Evolutionary conservation across 2,329 filamentous ascomycete species (phyloP).

Genomic region (Hypoxylon sp.): DNA sequence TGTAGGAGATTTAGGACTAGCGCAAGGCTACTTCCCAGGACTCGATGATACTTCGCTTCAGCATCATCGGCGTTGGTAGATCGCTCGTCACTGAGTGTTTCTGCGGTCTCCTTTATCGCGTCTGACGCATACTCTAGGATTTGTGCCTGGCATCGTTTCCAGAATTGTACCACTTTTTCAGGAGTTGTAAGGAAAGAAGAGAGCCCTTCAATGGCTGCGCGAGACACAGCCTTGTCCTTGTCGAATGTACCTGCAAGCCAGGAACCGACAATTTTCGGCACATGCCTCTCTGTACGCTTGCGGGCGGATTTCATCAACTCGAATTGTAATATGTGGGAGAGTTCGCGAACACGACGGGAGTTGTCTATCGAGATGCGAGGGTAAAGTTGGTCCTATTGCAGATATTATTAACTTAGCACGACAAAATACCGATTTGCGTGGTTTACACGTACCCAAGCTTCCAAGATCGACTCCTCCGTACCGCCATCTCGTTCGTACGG

Average conservation of each 20-base stretch:
- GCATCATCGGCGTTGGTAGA: slow-evolving; percentile 88
- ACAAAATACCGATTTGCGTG: slow-evolving; percentile 1
- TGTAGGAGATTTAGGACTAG: slow-evolving; percentile 69
- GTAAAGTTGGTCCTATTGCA: slow-evolving; percentile 81
- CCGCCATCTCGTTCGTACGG: slow-evolving; percentile 70
- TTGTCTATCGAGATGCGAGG: slow-evolving; percentile 92
- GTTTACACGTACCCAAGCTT: slow-evolving; percentile 79
- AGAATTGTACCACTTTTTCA: slow-evolving; percentile 83
- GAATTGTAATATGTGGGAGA: slow-evolving; percentile 82
- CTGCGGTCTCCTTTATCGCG: slow-evolving; percentile 83
- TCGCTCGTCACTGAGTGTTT: slow-evolving; percentile 90
- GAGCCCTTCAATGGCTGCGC: slow-evolving; percentile 83
- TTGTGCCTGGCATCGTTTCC: slow-evolving; percentile 83
- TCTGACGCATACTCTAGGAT: slow-evolving; percentile 87
- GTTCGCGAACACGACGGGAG: slow-evolving; percentile 87
- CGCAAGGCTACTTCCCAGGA: slow-evolving; percentile 70
- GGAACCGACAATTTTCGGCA: slow-evolving; percentile 84
- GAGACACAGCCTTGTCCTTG: slow-evolving; percentile 81
- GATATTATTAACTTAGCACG: slow-evolving; percentile 39
- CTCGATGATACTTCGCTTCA: slow-evolving; percentile 86
- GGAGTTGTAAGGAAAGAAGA: slow-evolving; percentile 81
- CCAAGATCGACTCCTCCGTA: slow-evolving; percentile 84
- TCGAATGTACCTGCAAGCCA: slow-evolving; percentile 95
- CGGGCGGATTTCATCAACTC: slow-evolving; percentile 74
- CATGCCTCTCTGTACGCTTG: slow-evolving; percentile 85